A percentile compares a stretch with the other conserved stretches of the same genome.
These are phyloP conservation scores for Friedmanniomyces endolithicus DNA, from an alignment of 495 filamentous ascomycete species.

Conservation along the genomic window DNA sequence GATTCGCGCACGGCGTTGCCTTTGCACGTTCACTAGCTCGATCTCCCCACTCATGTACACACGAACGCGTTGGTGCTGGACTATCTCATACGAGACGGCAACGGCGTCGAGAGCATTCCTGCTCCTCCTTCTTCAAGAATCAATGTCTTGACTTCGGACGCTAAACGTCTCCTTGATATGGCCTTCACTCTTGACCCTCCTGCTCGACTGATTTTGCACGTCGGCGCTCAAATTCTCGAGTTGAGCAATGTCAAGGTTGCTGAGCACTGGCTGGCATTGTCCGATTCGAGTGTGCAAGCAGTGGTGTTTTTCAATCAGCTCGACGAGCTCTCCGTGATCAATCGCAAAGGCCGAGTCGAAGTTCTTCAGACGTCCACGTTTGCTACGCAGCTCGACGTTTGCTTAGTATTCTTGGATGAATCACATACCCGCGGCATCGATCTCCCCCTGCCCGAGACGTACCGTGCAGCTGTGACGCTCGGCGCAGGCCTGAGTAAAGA, in stretches of 20 bases:
- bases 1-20: conserved; percentile 49
- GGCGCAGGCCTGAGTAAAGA: conserved; percentile 58
- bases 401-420: conserved; percentile 63
- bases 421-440: conserved; percentile 67
- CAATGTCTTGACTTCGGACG: conserved; percentile 14
- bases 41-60: conserved; percentile 43
- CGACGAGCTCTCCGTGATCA: conserved; percentile 37
- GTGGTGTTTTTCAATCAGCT: conserved; percentile 39
- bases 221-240: conserved; percentile 61
- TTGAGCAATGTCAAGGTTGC: conserved; percentile 46
- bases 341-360: conserved; percentile 37
- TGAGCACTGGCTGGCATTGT: conserved; percentile 36
- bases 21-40: conserved; percentile 40
- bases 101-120: conserved; percentile 29
- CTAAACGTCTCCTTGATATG: conserved; percentile 36
- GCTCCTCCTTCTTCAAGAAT: too few relatives aligned
- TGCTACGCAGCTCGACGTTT: conserved; percentile 44
- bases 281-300: conserved; percentile 25
- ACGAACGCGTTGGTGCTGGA: conserved; percentile 55
- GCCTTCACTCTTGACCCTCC: conserved; percentile 32
- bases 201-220: conserved; percentile 54
- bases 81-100: conserved; percentile 45
- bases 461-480: conserved; percentile 56
- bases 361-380: conserved; percentile 49
- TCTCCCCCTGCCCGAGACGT: conserved; percentile 47